Base-by-base conservation (phyloP, 345 rosid species). In the Ceriops tagal region DNA sequence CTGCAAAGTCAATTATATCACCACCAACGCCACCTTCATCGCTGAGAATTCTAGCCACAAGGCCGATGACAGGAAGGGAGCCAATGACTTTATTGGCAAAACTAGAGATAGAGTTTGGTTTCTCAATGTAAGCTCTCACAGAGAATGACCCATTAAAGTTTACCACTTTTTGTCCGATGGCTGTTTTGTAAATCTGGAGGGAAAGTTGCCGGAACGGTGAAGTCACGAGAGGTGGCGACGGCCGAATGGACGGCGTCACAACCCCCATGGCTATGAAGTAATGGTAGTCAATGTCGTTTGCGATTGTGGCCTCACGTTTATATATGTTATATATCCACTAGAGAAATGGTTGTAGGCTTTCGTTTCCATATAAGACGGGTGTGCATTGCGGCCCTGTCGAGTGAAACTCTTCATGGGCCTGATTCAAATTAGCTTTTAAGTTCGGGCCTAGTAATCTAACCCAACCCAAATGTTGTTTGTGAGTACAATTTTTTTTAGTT, bases 11-110 rank as follows among this genome's bases (percentile, higher is more conserved):
- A 53, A 93, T 81, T 27, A 81, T 79, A 74, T 93, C 97, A 62
- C 81, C 71, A 9, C 98, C 98, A 28, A 93, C 91, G 18, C 98
- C 97, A 20, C 97, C 98, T 82, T 93, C 97, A 46, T 91, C 96
- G 62, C 87, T 88, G 79, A 88, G 64, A 65, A 93, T 89, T 75
- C 98, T 77, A 0, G 95, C 98, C 3, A 93, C 67, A 53, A 93
- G 98, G 53, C 98, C 98, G 7, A 93, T 35, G 1, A 93, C 87
- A 3, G 98, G 97, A 56, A 93, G 92, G 6, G 97, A 91, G 19
- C 97, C 97, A 56, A 88, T 82, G 71, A 91, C 89, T 75, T 82
- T 87, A 73, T 60, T 95, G 35, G 88, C 95, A 70, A 91, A 88
- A 71, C 83, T 75, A 57, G 95, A 84, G 71, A 91, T 46, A 43